Percentiles rank a stretch among this genome's conserved stretches.
These are phyloP conservation scores for Pachysandra terminalis DNA, from an alignment of 164 flowering plant genomes.

Conservation along the genomic window DNA sequence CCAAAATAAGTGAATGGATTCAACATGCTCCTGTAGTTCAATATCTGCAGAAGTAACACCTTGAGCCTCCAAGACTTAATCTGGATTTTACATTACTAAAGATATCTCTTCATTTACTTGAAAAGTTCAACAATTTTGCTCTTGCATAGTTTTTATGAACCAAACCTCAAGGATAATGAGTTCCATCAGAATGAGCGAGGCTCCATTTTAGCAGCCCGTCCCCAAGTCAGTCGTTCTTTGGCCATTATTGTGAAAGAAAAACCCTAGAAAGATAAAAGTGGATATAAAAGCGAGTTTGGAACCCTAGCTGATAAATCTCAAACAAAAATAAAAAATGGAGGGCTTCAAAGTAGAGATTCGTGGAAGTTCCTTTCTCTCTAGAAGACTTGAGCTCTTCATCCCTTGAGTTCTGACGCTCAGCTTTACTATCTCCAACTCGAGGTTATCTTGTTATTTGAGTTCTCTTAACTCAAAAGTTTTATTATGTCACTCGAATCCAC, in stretches of 20 bases:
- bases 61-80: slow-evolving; percentile 73
- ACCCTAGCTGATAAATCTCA: background rate
- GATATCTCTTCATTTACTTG: slow-evolving; percentile 96
- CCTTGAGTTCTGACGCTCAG: too few species aligned
- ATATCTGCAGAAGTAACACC: slow-evolving; percentile 81
- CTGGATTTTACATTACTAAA: slow-evolving; percentile 88
- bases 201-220: slow-evolving; percentile 94
- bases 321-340: too few species aligned
- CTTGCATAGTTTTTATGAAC: slow-evolving; percentile 97
- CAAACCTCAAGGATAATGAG: slow-evolving; percentile 44
- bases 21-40: slow-evolving; percentile 96
- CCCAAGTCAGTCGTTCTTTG: slow-evolving; percentile 75
- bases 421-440: too few species aligned
- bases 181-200: slow-evolving; percentile 76
- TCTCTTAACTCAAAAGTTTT: too few species aligned
- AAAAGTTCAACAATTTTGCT: slow-evolving; percentile 73
- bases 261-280: slow-evolving; percentile 2
- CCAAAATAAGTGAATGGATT: slow-evolving; percentile 89
- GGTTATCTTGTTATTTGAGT: too few species aligned
- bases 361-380: too few species aligned
- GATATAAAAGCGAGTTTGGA: background rate
- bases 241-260: slow-evolving; percentile 41
- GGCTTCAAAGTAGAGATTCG: too few species aligned
- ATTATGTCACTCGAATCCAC: too few species aligned
- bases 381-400: too few species aligned